These are phyloP conservation scores for Rhynchospora breviuscula DNA, from an alignment of 176 grass and related monocot genomes.

Conservation along the genomic window DNA sequence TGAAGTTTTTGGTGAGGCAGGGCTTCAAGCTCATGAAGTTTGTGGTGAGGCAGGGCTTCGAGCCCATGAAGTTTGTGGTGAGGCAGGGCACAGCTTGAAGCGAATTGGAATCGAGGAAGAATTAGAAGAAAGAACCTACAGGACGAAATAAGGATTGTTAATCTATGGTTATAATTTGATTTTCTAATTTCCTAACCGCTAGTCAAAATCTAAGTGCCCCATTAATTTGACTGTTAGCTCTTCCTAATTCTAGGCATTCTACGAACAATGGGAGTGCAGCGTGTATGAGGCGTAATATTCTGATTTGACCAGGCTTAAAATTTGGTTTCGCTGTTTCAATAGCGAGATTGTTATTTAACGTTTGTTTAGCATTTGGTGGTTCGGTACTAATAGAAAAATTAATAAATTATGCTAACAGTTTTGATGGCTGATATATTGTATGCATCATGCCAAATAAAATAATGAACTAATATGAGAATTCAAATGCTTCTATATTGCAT, in stretches of 20 bases:
- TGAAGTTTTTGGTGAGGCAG: neutral
- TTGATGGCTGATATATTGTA: too few species aligned
- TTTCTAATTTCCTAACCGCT: neutral
- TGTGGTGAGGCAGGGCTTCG: neutral
- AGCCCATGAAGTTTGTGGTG: neutral
- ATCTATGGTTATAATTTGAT: neutral
- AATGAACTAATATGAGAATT: too few species aligned
- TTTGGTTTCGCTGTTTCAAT: too few species aligned
- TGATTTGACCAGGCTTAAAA: neutral
- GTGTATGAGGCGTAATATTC: neutral
- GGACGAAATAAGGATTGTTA: neutral
- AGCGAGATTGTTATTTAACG: too few species aligned
- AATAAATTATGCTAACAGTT: too few species aligned
- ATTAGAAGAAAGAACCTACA: neutral
- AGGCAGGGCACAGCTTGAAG: neutral
- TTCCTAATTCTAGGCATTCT: neutral
- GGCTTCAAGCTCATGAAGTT: too few species aligned
- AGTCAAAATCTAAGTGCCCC: neutral
- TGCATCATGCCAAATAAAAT: too few species aligned
- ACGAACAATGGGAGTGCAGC: neutral
- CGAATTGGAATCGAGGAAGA: neutral
- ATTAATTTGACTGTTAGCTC: constrained; percentile 3
- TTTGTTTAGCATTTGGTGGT: too few species aligned
- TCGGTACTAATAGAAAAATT: too few species aligned
- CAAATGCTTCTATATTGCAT: too few species aligned